phyloP scores from a whole-genome alignment of 2,329 filamentous ascomycete genomes.

The Aspergillus sp. region DNA sequence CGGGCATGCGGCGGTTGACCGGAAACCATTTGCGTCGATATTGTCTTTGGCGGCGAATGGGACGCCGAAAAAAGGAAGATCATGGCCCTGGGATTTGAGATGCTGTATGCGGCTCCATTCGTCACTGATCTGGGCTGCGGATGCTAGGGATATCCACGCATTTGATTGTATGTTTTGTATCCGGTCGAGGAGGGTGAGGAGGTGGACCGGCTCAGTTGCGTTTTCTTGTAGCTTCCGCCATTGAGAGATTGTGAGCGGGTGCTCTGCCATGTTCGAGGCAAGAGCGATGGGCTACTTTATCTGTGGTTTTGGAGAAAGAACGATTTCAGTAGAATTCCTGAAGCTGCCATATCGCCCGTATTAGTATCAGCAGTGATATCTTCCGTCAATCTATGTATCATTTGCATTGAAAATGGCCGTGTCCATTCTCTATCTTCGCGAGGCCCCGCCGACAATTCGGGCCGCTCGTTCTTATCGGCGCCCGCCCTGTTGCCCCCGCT shows the following conservation, averaged over 20 bases:
- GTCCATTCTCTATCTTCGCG: background rate
- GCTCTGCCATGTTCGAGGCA: background rate
- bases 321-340: background rate
- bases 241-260: slow-evolving; percentile 1
- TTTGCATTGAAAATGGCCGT: background rate
- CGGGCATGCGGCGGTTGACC: slow-evolving; percentile 8
- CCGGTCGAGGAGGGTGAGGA: background rate
- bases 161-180: background rate
- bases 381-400: background rate
- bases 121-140: background rate
- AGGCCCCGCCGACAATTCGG: slow-evolving; percentile 1
- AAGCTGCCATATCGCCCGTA: background rate
- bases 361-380: background rate
- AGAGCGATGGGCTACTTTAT: background rate
- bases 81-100: background rate
- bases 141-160: slow-evolving; percentile 1
- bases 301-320: background rate
- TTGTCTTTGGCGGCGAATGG: slow-evolving; percentile 11
- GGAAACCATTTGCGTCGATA: slow-evolving; percentile 3
- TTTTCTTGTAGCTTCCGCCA: background rate
- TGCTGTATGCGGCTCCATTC: background rate
- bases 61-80: background rate
- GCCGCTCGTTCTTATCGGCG: slow-evolving; percentile 1
- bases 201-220: background rate
- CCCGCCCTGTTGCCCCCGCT: background rate